phyloP scores from a whole-genome alignment of 768 basidiomycete genomes.

The Suillus clintonianus region DNA sequence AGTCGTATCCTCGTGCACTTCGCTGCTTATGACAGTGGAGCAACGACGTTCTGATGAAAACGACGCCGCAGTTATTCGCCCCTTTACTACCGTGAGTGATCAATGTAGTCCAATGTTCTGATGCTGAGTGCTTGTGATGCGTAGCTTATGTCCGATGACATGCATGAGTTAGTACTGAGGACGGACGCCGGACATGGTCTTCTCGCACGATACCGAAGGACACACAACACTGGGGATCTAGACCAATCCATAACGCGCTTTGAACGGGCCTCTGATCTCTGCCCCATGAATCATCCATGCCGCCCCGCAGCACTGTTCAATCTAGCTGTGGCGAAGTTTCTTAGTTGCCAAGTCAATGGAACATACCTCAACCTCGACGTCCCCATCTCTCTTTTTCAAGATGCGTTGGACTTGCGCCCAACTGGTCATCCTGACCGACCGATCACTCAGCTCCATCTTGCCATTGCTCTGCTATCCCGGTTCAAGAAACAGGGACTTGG shows the following conservation, averaged over 20 bases:
- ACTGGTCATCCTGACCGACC: background rate
- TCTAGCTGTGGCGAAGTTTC: no score
- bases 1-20: no score
- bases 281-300: background rate
- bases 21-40: background rate
- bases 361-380: no score
- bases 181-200: constrained; percentile 6
- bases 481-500: background rate
- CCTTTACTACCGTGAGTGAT: background rate
- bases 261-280: background rate
- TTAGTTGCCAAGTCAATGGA: no score
- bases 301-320: no score
- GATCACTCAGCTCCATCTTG: background rate
- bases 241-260: background rate
- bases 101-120: background rate
- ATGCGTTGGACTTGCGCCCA: background rate
- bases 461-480: background rate
- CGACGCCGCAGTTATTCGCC: no score
- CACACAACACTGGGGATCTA: background rate
- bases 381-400: no score
- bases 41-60: background rate
- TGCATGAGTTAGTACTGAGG: background rate
- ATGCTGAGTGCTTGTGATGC: background rate
- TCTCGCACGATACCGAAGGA: no score
- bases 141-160: background rate